phyloP scores from a whole-genome alignment of 805 yeast genomes.

The Starmerella scarabaei region DNA sequence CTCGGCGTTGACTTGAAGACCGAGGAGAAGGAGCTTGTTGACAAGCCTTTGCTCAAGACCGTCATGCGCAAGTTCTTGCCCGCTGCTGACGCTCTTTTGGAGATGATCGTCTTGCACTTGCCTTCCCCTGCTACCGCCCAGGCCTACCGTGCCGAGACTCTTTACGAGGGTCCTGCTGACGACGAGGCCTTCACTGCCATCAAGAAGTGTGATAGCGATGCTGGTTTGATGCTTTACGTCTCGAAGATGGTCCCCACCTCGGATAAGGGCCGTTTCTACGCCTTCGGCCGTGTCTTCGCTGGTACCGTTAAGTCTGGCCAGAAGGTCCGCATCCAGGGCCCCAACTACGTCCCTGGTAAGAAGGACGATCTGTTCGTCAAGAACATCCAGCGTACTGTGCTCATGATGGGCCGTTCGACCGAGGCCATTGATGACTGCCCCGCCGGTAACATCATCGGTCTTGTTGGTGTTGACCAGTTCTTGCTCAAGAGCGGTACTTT shows the following conservation, averaged over 20 bases:
- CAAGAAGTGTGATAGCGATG: conserved; percentile 96
- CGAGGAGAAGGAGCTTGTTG: conserved; percentile 97
- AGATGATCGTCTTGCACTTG: conserved; percentile 95
- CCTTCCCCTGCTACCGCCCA: conserved; percentile 99
- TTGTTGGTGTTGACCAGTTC: conserved; percentile 99
- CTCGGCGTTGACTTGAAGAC: conserved; percentile 86
- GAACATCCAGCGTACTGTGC: conserved; percentile 97
- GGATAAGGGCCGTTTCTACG: conserved; percentile 99
- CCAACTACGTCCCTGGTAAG: conserved; percentile 97
- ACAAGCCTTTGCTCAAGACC: conserved; percentile 94
- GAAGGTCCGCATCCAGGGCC: conserved; percentile 99
- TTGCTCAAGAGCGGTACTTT: conserved; percentile 98
- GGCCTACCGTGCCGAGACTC: conserved; percentile 96
- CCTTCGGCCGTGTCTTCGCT: conserved; percentile 99
- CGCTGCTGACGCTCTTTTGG: conserved; percentile 98
- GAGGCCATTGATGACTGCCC: conserved; percentile 99
- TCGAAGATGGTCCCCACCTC: conserved; percentile 99
- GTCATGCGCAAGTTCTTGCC: conserved; percentile 99
- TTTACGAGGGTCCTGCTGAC: conserved; percentile 93
- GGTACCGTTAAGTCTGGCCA: conserved; percentile 99
- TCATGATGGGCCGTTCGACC: conserved; percentile 98
- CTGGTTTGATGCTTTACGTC: conserved; percentile 97
- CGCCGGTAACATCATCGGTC: conserved; percentile 99
- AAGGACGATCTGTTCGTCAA: conserved; percentile 94
- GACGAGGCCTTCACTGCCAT: conserved; percentile 84